Base-by-base conservation (phyloP, 2,329 filamentous ascomycete genomes). In the Coniochaeta sp. region DNA sequence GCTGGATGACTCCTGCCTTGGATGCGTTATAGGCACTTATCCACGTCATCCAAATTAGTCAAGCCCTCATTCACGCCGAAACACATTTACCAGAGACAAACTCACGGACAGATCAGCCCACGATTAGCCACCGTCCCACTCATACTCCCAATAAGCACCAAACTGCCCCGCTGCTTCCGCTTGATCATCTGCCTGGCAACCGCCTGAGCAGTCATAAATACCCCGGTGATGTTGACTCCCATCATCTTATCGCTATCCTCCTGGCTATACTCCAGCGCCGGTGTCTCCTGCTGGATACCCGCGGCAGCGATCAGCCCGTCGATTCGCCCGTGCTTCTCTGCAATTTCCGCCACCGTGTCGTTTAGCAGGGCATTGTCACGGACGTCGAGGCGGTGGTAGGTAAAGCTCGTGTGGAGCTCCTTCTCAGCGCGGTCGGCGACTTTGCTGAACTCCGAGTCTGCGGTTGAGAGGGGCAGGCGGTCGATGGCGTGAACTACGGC, bases 151-250 rank as follows among this genome's bases (percentile, higher is more conserved):
- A 90, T 87, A 68, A 90, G 73, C 16, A 84, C 83, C 62, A 90
- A 82, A 69, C 84, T 88, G 0, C 87, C 86, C 6, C 77, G 75
- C 28, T 75, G 78, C 61, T 83, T 79, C 31, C 83, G 77, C 58
- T 80, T 79, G 24, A 86, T 76, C 81, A 90, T 86, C 71, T 95
- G 89, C 60, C 87, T 82, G 36, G 92, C 93, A n/a, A 91, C 90
- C 22, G 91, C 91, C 78, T 93, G 90, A 28, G 91, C 91, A 64
- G 91, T 96, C 82, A 93, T 85, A 76, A 91, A 90, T 31, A 83
- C 86, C 14, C 92, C 93, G n/a, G 87, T 95, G 67, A 96, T 81
- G 74, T 97, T 96, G 69, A 93, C 88, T 68, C 89, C 84, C 73
- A 96, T 81, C 79, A 96, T 90, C 73, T 86, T 83, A 71, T 92